Base-by-base conservation (phyloP, 2,329 filamentous ascomycete genomes). In the Trichoderma citrinoviride region DNA sequence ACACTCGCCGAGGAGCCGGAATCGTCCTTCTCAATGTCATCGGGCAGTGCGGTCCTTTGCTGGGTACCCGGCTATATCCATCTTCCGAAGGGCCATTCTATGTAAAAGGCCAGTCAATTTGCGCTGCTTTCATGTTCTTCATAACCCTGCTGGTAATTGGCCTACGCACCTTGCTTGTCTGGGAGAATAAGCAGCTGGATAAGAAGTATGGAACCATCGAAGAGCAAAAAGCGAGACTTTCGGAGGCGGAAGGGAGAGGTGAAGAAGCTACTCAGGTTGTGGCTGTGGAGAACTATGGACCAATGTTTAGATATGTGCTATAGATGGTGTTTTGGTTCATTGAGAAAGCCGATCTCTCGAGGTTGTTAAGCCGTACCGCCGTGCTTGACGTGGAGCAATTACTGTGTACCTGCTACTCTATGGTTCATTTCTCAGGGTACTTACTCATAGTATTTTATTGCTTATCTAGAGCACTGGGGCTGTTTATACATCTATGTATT, bases 11-110 rank as follows among this genome's bases (percentile, higher is more conserved):
- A 67, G 90, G 90, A 0, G 85, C 86, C 0, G 90, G 89, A 1
- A 89, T 95, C 71, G 90, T 89, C 0, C 81, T 95, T 25, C 75
- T 96, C 71, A 92, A 95, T 74, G 73, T 91, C 19, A 83, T 95
- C 14, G 92, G 90, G 0, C 90, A 93, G 76, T 87, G 87, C 68
- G 90, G 90, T 0, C 90, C 90, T 2, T 74, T 89, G 4, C 75
- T 88, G 3, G 87, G 86, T 10, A 87, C 85, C 6, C 78, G 84
- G 57, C 73, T 89, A 55, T 89, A 88, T 68, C 87, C 87, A 0
- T 74, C 77, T 50, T 65, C 70, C 21, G 83, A 87, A 65, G 80
- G 77, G 10, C 85, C 86, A 1, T 85, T 80, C 71, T 89, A 86
- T 70, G 77, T 65, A 5, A 69, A 67, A 23, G 69, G 69, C 0